Conservation (phyloP, 495 filamentous ascomycete genomes). For the Aspergillus nidulans region DNA sequence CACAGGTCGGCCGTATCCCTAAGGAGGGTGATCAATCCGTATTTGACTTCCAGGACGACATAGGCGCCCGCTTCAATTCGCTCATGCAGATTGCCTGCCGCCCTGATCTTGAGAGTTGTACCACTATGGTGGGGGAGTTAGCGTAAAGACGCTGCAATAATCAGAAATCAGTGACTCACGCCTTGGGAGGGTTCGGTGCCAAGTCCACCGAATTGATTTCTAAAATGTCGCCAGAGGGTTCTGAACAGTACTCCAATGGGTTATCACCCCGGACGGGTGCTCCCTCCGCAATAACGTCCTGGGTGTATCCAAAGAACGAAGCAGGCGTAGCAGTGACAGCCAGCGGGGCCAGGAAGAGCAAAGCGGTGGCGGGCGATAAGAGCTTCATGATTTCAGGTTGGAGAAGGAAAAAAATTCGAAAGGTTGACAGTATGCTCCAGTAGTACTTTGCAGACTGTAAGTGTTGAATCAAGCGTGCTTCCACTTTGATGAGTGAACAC, state of each 20-base stretch:
- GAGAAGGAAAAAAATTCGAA: background rate
- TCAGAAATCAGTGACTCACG: conserved; percentile 58
- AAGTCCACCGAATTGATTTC: conserved; percentile 75
- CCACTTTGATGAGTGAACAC: background rate
- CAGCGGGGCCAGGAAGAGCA: conserved; percentile 32
- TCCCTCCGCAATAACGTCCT: conserved; percentile 17
- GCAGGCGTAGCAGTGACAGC: conserved; percentile 31
- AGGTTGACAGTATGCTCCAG: background rate
- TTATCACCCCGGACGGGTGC: conserved; percentile 38
- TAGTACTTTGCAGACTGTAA: background rate
- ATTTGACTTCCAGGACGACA: conserved; percentile 82
- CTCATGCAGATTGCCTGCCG: conserved; percentile 65
- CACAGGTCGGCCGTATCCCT: conserved; percentile 76
- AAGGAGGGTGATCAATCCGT: conserved; percentile 82
- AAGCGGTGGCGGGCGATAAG: conserved; percentile 31
- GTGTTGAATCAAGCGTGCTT: background rate
- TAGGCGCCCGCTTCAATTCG: conserved; percentile 70
- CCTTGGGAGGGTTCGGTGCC: conserved; percentile 75
- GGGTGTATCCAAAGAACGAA: conserved; percentile 21
- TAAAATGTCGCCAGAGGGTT: conserved; percentile 58
- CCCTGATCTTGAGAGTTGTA: conserved; percentile 69
- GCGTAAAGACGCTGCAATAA: background rate
- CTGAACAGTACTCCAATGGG: conserved; percentile 59
- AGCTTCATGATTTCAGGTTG: conserved; percentile 41
- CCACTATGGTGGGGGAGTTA: conserved; percentile 55